Evolutionary conservation across 331 rosid species (phyloP).

Genomic region (Prunus yedoensis): DNA sequence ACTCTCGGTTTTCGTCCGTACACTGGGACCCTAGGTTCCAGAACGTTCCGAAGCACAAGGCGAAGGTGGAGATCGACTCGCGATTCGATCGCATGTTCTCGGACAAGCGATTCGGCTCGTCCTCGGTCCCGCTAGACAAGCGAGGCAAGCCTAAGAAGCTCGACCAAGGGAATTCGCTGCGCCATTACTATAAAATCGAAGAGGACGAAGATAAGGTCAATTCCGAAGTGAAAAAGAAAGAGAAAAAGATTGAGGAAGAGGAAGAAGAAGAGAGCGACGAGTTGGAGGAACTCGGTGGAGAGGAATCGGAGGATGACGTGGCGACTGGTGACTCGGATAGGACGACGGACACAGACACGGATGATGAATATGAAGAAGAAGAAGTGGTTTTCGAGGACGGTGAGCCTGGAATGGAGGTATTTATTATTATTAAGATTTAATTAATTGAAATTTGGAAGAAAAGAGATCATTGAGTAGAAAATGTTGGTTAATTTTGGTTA

Average conservation of each 20-base stretch:
- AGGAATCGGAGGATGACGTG: slow-evolving; percentile 25
- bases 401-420: slow-evolving; percentile 46
- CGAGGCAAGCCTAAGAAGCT: slow-evolving; percentile 56
- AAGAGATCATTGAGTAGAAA: neutral
- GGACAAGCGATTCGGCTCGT: slow-evolving; percentile 50
- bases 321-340: slow-evolving; percentile 34
- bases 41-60: slow-evolving; percentile 55
- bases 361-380: slow-evolving; percentile 37
- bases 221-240: slow-evolving; percentile 6
- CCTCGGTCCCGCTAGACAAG: slow-evolving; percentile 79
- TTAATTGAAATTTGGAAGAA: neutral
- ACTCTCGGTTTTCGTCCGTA: slow-evolving; percentile 52
- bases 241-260: slow-evolving; percentile 5
- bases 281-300: slow-evolving; percentile 32
- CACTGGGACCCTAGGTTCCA: slow-evolving; percentile 88
- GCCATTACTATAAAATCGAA: slow-evolving; percentile 57
- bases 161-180: slow-evolving; percentile 30
- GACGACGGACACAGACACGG: slow-evolving; percentile 41
- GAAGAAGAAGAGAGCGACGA: slow-evolving; percentile 16
- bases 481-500: neutral
- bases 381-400: slow-evolving; percentile 43
- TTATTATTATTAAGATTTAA: neutral
- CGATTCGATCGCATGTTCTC: slow-evolving; percentile 67
- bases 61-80: slow-evolving; percentile 71
- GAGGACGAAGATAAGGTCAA: slow-evolving; percentile 34